Base-by-base conservation (phyloP, 2,329 filamentous ascomycete species). In the Fusarium sp. region DNA sequence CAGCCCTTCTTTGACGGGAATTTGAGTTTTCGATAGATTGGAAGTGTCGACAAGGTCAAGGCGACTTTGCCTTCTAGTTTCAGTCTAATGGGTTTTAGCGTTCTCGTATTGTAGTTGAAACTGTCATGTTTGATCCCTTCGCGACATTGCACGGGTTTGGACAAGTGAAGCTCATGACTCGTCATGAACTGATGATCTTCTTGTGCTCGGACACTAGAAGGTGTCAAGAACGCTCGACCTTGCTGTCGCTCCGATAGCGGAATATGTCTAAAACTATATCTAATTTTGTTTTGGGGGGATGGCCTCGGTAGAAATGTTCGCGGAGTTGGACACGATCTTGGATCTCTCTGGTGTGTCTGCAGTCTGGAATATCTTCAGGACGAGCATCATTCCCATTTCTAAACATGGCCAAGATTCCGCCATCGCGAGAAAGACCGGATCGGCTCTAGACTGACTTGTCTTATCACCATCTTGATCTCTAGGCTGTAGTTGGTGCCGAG, bases 81-180 rank as follows among this genome's bases (percentile, higher is more conserved):
- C 65, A 57, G 42, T 54, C 45, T 47, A 42, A 41, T 27, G 46
- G 31, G 44, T 63, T 64, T 53, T 68, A 69, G 65, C 35, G 57
- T 13, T 44, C 39, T 44, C 57, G 50, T 46, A 12, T 42, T 52
- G 15, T 33, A 27, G 33, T 41, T 47, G 35, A 57, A 68, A 56
- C 64, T 68, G 42, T 9, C 46, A n/a, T 36, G 56, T 68, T 47
- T 52, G 39, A 39, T 29, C 35, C 35, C 39, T 41, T 60, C 25
- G 39, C 45, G 39, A 17, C 33, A 11, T 33, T 36, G 27, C 15
- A 45, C 46, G 18, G 7, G 13, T 33, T 12, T 27, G n/a, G 17
- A 46, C 41, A 38, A n/a, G 10, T 55, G 8, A 49, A 18, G 10
- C 31, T 36, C 54, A 49, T 57, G 54, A 49, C 54, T 57, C 54